Base-by-base conservation (phyloP, 2,329 filamentous ascomycete species). In the Cercospora sp. region DNA sequence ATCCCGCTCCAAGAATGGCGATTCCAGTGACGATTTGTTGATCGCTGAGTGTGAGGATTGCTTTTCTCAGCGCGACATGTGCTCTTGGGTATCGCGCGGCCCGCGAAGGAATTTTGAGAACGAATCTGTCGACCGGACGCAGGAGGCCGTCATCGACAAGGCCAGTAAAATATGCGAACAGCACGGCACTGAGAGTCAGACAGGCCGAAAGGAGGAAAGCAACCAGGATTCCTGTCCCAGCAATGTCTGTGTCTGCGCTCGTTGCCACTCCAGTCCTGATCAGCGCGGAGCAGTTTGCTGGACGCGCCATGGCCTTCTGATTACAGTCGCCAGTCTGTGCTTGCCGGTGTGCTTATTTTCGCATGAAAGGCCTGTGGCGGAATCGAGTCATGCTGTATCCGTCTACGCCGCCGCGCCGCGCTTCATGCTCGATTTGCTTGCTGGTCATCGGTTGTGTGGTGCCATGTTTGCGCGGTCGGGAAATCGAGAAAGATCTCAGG, bases 21-120 rank as follows among this genome's bases (percentile, higher is more conserved):
- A 74, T 68, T 1, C 73, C 71, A 0, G 70, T 72, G 1, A 74
- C 69, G 18, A 74, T 70, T 26, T 74, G 71, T 53, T 73, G 71
- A 43, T 73, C 72, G 40, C 68, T 71, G 9, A 73, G 60, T 3
- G 66, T 66, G 6, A 70, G 62, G 18, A 70, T 71, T 12, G 63
- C 60, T 57, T 70, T 68, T 28, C 69, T 53, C 28, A 70, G 26
- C 5, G 69, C 66, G 32, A 70, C 37, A 37, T 70, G 66, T 12
- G 63, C 26, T 30, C 24, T 43, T 13, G 63, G 66, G 9, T 60
- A 53, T n/a, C 49, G 63, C 6, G 61, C 43, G 10, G 67, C 64
- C n/a, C 70, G 68, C 13, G 70, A 68, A 2, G 62, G 69, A 5
- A 65, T 65, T 8, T 55, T 57, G 7, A 72, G n/a, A 32, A 70